Evolutionary conservation across 192 early-diverging fungal species (phyloP).

Genomic region (Phycomyces blakesleeanus): DNA sequence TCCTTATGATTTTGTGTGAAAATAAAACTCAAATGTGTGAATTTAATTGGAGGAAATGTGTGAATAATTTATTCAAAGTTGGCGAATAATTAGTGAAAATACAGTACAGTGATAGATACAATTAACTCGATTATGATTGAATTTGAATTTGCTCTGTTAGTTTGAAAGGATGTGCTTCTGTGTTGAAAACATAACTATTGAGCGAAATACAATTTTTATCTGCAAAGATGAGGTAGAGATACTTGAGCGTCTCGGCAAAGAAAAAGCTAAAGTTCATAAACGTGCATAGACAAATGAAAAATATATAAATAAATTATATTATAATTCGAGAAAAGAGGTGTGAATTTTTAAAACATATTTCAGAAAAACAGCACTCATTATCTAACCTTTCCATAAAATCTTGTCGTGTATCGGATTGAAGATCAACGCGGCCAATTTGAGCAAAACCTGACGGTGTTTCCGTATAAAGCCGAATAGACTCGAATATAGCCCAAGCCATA

Average conservation of each 20-base stretch:
- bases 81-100: too few species aligned
- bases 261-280: constrained; percentile 63
- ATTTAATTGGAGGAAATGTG: too few species aligned
- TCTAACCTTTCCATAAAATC: constrained; percentile 30
- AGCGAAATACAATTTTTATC: constrained; percentile 59
- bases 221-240: constrained; percentile 83
- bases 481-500: constrained; percentile 55
- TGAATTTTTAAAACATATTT: too few species aligned
- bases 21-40: too few species aligned
- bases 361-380: too few species aligned
- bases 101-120: too few species aligned
- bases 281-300: too few species aligned
- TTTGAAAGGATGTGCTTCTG: constrained; percentile 85
- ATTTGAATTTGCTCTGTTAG: constrained; percentile 3
- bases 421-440: constrained; percentile 16
- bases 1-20: too few species aligned
- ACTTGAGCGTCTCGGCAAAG: constrained; percentile 92
- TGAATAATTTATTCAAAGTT: too few species aligned
- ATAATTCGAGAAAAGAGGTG: too few species aligned
- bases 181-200: constrained; percentile 86
- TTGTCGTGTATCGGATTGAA: neutral
- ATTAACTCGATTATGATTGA: constrained; percentile 13
- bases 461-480: constrained; percentile 14
- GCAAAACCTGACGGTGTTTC: constrained; percentile 16
- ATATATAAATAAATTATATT: too few species aligned